phyloP scores from a whole-genome alignment of 2,329 filamentous ascomycete species.

The Fusarium cicatricum region DNA sequence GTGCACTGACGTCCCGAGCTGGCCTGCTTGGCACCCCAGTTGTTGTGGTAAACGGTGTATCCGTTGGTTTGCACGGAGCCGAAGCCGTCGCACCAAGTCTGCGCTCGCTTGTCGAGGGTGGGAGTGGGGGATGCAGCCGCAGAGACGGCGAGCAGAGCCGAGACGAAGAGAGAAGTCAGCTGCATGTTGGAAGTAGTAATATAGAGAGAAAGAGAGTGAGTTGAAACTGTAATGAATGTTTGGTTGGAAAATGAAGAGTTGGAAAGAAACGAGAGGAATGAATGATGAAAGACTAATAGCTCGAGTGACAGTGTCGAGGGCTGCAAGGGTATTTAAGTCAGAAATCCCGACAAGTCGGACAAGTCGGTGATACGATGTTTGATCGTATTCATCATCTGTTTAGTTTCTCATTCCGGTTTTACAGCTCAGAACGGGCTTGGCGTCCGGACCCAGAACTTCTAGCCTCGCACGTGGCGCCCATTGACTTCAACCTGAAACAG shows the following conservation, averaged over 20 bases:
- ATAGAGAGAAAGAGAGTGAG: background rate
- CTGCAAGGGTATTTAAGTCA: background rate
- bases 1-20: slow-evolving; percentile 53
- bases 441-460: background rate
- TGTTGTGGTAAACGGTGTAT: slow-evolving; percentile 61
- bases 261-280: background rate
- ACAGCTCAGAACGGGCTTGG: background rate
- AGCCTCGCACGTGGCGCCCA: background rate
- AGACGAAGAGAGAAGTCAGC: slow-evolving; percentile 29
- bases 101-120: slow-evolving; percentile 44
- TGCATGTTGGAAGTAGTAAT: slow-evolving; percentile 14
- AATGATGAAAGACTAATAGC: background rate
- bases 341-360: too few species aligned
- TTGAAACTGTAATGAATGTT: background rate
- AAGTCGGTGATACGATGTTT: background rate
- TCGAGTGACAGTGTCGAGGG: background rate
- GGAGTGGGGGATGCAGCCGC: slow-evolving; percentile 41
- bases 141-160: slow-evolving; percentile 42
- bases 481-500: slow-evolving; percentile 3
- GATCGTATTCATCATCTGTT: background rate
- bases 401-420: background rate
- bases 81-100: slow-evolving; percentile 50
- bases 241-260: background rate
- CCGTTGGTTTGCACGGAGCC: slow-evolving; percentile 47
- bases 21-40: slow-evolving; percentile 53